phyloP scores from a whole-genome alignment of 2,329 filamentous ascomycete species.

The Penicillium oxalicum region DNA sequence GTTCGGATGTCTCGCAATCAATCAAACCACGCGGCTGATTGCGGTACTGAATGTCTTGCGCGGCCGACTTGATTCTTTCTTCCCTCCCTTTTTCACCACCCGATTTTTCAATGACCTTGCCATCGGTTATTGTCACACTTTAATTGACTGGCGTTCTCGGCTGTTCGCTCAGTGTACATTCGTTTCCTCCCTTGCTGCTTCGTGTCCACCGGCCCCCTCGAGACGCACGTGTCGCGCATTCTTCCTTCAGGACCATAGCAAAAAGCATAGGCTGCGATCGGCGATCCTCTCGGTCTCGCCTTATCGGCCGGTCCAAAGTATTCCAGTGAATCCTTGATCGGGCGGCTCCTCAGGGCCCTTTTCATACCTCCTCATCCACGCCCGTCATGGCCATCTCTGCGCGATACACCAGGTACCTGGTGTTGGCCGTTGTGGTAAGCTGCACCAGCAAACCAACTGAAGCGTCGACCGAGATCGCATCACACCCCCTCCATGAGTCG shows the following conservation, averaged over 20 bases:
- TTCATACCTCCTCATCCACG: conserved; percentile 4
- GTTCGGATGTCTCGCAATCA: conserved; percentile 11
- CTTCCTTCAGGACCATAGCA: conserved; percentile 8
- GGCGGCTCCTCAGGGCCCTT: conserved; percentile 3
- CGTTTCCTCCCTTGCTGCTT: background rate
- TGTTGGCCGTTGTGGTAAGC: conserved; percentile 79
- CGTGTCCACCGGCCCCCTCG: background rate
- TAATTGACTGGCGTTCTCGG: too few species aligned
- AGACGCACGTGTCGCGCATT: conserved; percentile 2
- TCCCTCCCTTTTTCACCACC: background rate
- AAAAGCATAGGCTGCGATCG: background rate
- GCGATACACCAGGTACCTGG: conserved; percentile 56
- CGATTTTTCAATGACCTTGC: background rate
- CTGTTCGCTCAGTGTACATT: too few species aligned
- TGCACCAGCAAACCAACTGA: too few species aligned
- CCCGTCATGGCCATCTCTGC: conserved; percentile 18
- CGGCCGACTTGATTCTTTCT: conserved; percentile 8
- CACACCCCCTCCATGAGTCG: background rate
- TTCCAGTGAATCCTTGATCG: background rate
- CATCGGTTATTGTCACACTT: background rate
- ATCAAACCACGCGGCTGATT: conserved; percentile 20
- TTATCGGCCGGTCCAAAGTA: conserved; percentile 8
- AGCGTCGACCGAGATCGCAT: too few species aligned
- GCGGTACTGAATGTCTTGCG: conserved; percentile 20
- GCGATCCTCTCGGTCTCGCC: conserved; percentile 6